Base-by-base conservation (phyloP, 148 eudicot genomes). In the Chenopodium suecicum region DNA sequence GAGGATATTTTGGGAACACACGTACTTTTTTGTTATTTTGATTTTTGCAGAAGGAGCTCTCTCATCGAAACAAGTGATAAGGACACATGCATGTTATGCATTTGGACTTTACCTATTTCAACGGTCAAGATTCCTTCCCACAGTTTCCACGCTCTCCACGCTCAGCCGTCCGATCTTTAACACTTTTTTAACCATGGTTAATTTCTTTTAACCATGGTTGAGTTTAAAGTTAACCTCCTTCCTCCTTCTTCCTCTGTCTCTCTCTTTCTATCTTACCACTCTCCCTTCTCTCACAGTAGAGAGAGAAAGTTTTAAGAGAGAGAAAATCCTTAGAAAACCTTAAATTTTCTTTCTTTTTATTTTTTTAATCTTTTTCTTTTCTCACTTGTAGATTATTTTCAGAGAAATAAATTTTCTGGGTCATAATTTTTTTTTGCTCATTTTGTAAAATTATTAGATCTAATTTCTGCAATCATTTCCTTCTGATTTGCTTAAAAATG, bases 21-120 rank as follows among this genome's bases (percentile, higher is more conserved):
- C 23, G 11, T 22, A 32, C 27, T 16, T 10, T 54, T 19, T n/a
- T 48, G 25, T 10, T 5, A 1, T 27, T 68, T 80, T 78, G 72
- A 71, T 70, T 80, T 63, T 56, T 29, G 75, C 62, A 74, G 62
- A 74, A 79, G 80, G 80, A 70, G 77, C 76, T 48, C 83, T 25
- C 78, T 72, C 88, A 82, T 85, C 81, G 91, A 86, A 82, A 81
- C 54, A 84, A 79, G 90, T 83, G 93, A 90, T 54, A 89, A 85
- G 70, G 86, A 88, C 88, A 90, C 89, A 90, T 89, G 90, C 93
- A 89, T 86, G 88, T 83, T 81, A 81, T 60, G 73, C 77, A 77
- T 70, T 70, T 72, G 81, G 13, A 70, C 83, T 4, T 63, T 58
- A 22, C 80, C 16, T 7, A 4, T 80, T 75, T 87, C 86, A 75